Base-by-base conservation (phyloP, 1,139 yeast genomes). In the Taphrina pruni region DNA sequence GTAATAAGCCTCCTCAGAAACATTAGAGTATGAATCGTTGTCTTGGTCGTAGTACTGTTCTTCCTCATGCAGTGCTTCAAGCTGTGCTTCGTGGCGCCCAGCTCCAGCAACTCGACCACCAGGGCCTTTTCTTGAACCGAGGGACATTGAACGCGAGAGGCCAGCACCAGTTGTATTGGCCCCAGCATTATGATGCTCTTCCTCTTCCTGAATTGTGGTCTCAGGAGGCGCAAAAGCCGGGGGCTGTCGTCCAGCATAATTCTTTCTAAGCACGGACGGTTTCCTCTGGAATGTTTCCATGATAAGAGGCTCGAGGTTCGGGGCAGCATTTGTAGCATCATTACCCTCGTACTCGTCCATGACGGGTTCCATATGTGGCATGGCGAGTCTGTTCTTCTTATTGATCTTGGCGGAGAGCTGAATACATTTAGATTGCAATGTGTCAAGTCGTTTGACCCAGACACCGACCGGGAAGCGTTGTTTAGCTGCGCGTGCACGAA, bases 401-500 rank as follows among this genome's bases (percentile, higher is more conserved):
- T 48, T 50, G 17, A 36, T 12, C 38, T 58, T 65, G 12, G 43
- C 41, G 8, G 61, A 54, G 4, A 62, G 35, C 12, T 51, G 43
- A 35, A 68, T 64, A 21, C 70, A 64, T 38, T 56, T 56, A 38
- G 60, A 39, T 38, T 62, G 62, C 21, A 68, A 32, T 6, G 55
- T 35, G 46, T 68, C 69, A 14, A 68, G 58, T 26, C 58, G 21
- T 14, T 58, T 43, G 26, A 64, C 67, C 70, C 70, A 68, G 38
- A 56, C 70, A 17, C 36, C 60, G 6, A 68, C 70, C 11, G 70
- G 70, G 26, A 68, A 68, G 32, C 70, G 55, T 52, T 68, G 70
- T 26, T 52, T 64, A n/a, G 70, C 70, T 14, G 70, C 66, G 4
- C 56, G 36, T 17, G 69, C 70, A 1, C 70, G 68, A 12, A 68